Percentiles rank a stretch among this genome's conserved stretches.
These are phyloP conservation scores for Fusarium sambucinum DNA, from an alignment of 2,329 filamentous ascomycete genomes.

Conservation along the genomic window DNA sequence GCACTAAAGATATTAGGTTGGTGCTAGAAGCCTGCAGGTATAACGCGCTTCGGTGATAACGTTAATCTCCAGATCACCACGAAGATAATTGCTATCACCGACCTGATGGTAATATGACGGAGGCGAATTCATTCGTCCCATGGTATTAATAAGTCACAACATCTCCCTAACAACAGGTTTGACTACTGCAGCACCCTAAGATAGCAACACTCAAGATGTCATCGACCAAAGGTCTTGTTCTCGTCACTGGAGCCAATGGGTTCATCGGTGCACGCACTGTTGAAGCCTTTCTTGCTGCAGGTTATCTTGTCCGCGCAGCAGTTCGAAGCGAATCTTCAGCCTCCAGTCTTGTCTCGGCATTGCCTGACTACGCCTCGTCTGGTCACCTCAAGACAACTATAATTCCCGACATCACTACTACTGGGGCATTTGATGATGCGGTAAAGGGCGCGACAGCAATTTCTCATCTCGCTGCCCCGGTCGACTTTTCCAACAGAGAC, in stretches of 20 bases:
- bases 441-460: background rate
- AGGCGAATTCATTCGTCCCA: background rate
- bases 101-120: background rate
- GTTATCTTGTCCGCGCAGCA: constrained; percentile 14
- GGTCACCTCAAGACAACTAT: background rate
- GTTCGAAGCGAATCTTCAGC: constrained; percentile 19
- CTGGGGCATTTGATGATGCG: constrained; percentile 13
- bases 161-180: rapidly evolving
- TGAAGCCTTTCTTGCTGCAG: constrained; percentile 18
- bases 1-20: background rate
- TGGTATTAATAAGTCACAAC: background rate
- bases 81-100: background rate
- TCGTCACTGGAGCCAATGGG: constrained; percentile 27
- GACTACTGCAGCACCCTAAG: too few relatives aligned
- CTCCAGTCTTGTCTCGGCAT: constrained; percentile 9
- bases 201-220: background rate
- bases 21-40: background rate
- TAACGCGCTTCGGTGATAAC: background rate
- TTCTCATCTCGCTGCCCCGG: constrained; percentile 18
- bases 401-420: background rate
- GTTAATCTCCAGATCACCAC: background rate
- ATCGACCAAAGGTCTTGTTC: constrained; percentile 10
- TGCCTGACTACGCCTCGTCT: constrained; percentile 4
- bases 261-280: constrained; percentile 25
- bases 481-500: constrained; percentile 15